Conservation (phyloP, 169 alveolate genomes). For the Cardiosporidium cionae region DNA sequence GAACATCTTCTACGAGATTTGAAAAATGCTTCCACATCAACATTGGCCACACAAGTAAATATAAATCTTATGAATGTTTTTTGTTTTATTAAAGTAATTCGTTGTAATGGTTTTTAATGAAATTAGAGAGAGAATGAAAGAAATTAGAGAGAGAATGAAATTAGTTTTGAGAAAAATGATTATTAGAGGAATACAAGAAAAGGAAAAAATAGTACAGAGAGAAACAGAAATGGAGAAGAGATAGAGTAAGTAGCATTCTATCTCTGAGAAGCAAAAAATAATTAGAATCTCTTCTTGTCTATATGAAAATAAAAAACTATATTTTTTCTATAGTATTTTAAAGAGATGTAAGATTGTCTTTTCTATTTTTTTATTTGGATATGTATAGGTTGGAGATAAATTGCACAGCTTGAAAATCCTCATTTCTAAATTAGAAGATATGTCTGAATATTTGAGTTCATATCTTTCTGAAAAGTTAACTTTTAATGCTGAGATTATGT, state of each 20-base stretch:
- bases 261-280: no score
- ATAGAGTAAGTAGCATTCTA: slow-evolving; percentile 54
- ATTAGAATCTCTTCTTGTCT: no score
- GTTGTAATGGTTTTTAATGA: not conserved
- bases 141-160: not conserved
- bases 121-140: not conserved
- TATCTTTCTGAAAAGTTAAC: slow-evolving; percentile 71
- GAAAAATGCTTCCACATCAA: slow-evolving; percentile 86
- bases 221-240: slow-evolving; percentile 38
- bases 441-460: slow-evolving; percentile 46
- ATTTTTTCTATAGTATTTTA: no score
- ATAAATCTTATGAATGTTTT: slow-evolving; percentile 55
- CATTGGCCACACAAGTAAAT: slow-evolving; percentile 73
- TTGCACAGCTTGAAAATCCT: slow-evolving; percentile 52
- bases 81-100: not conserved
- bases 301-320: no score
- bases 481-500: slow-evolving; percentile 74
- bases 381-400: slow-evolving; percentile 53
- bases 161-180: not conserved
- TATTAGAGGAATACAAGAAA: slow-evolving; percentile 35
- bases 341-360: no score
- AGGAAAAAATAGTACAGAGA: slow-evolving; percentile 51
- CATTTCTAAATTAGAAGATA: slow-evolving; percentile 50
- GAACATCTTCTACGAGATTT: slow-evolving; percentile 95
- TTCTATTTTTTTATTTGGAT: no score